Percentiles rank a stretch among this genome's conserved stretches.
These are phyloP conservation scores for Nannochloris sp. DNA, from an alignment of 139 green algal genomes.

Conservation along the genomic window DNA sequence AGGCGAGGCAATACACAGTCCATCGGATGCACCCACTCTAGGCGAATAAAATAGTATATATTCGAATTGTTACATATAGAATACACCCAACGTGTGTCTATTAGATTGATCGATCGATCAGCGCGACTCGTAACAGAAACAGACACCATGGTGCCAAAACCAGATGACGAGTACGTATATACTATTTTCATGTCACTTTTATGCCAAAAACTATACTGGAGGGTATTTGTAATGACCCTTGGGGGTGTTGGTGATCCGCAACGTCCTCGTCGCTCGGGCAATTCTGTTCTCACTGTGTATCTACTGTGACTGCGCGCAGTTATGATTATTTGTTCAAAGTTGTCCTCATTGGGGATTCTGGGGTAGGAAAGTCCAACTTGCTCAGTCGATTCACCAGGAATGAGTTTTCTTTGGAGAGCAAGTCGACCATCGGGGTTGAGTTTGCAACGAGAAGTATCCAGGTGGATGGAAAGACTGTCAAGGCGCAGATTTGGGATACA, in stretches of 20 bases:
- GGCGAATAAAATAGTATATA: neutral
- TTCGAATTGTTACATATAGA: neutral
- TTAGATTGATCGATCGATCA: neutral
- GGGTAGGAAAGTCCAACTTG: conserved; percentile 98
- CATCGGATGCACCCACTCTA: conserved; percentile 5
- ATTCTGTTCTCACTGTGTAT: neutral
- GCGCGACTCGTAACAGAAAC: neutral
- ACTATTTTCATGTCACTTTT: neutral
- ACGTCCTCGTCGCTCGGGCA: too few relatives aligned
- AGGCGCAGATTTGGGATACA: conserved; percentile 99
- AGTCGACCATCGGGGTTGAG: conserved; percentile 99
- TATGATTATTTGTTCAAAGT: conserved; percentile 99
- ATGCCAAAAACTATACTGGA: neutral
- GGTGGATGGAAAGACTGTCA: conserved; percentile 98
- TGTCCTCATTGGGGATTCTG: conserved; percentile 96
- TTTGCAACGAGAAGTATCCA: conserved; percentile 98
- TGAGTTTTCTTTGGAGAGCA: conserved; percentile 97
- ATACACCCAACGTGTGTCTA: neutral
- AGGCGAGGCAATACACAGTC: conserved; percentile 5
- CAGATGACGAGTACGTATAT: conserved; percentile 61
- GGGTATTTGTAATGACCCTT: neutral
- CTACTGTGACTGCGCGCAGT: conserved; percentile 34
- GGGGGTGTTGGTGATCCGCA: neutral
- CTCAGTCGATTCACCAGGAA: conserved; percentile 96
- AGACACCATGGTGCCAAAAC: conserved; percentile 55